Evolutionary conservation across 176 grass and related monocot species (phyloP).

Genomic region (Rhynchospora pubera): DNA sequence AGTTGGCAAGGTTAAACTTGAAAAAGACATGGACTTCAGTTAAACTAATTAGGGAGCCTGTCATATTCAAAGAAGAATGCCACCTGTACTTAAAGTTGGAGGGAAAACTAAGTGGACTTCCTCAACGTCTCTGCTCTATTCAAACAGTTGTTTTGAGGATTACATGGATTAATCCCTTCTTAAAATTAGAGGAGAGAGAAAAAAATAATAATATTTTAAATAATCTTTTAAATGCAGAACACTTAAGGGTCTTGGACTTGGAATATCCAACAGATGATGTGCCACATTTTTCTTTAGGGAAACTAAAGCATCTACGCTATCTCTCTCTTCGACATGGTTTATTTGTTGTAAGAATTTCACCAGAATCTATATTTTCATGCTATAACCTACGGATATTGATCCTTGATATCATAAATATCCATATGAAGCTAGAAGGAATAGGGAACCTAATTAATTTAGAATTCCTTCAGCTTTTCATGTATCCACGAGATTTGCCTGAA

Average conservation of each 20-base stretch:
- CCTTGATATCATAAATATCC: background rate
- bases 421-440: background rate
- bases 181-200: no score
- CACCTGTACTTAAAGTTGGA: no score
- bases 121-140: background rate
- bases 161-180: no score
- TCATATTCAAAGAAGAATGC: no score
- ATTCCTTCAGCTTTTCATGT: background rate
- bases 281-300: background rate
- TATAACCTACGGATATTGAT: background rate
- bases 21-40: background rate
- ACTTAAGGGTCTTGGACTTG: background rate
- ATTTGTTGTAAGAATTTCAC: background rate
- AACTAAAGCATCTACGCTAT: background rate
- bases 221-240: background rate
- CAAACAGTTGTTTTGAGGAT: no score
- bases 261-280: background rate
- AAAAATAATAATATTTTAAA: no score
- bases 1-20: conserved; percentile 3
- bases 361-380: background rate
- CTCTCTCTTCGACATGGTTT: background rate
- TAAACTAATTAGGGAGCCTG: background rate
- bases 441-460: conserved; percentile 5
- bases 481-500: background rate
- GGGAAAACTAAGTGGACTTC: no score